Base-by-base conservation (phyloP, 2,329 filamentous ascomycete genomes). In the Cladosporium sp. region DNA sequence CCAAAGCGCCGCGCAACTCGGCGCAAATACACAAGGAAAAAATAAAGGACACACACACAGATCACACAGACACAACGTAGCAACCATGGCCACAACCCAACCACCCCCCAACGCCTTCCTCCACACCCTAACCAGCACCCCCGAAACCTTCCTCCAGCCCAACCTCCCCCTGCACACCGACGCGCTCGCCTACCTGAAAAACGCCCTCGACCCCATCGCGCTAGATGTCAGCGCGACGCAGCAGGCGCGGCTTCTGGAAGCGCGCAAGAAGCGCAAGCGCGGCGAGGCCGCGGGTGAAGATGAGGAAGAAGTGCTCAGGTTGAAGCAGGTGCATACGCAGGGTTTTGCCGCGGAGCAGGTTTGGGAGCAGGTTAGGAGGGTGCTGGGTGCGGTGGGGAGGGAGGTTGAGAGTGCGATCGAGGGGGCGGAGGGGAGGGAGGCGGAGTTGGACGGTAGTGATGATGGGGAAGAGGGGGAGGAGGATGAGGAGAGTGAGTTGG, bases 301-400 rank as follows among this genome's bases (percentile, higher is more conserved):
- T 45, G 70, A 70, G 27, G 56, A 70, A 42, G 70, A 80, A 57
- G 73, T 86, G 1, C 65, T 96, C 56, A 89, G 89, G 61, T 74
- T 96, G 61, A 85, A 87, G 61, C 90, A 88, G 68, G 75, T 99
- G 13, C 88, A 96, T 66, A 76, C 89, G 6, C 83, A 95, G 51
- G 93, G 92, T 0, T 96, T 97, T 60, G 88, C 87, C 61, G 85
- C 88, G 9, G 82, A 85, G 17, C 92, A 97, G 70, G 84, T 99
- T 38, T 99, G 92, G 88, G 89, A 96, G 69, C 93, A 99, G 72
- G 87, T 89, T 7, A 85, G 84, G 63, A 83, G 88, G 61, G 89
- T 97, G 17, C 84, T 97, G 51, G 79, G 86, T 55, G 80, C 83
- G 41, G 71, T 84, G 6, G 73, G 73, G 38, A 68, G 73, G 15